Base-by-base conservation (phyloP, 768 basidiomycete species). In the Pleurotus ostreatus region DNA sequence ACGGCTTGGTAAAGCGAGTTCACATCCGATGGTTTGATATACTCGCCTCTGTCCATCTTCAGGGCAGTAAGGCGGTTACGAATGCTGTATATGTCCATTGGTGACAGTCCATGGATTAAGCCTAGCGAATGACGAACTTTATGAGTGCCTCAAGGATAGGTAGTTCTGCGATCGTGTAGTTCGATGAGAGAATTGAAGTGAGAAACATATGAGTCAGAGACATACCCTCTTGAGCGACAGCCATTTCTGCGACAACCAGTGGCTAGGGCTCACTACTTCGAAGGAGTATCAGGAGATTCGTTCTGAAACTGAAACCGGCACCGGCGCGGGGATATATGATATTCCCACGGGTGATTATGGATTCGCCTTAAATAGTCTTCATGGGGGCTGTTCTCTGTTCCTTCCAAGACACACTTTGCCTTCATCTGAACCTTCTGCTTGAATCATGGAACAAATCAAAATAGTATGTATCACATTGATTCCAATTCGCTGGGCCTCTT, bases 121-220 rank as follows among this genome's bases (percentile, higher is more conserved):
- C n/a, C 51, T 37, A 49, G 48, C 49, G 60, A 53, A 54, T n/a
- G 37, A 68, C 74, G 49, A 62, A 94, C 94, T 91, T 89, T 72
- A 97, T 94, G 62, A 98, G 84, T 26, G 89, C 81, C 79, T 98
- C 96, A 66, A 98, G 86, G 70, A 98, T 92, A 57, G 92, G 87
- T 60, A 94, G 78, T 76, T 98, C 96, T 87, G 74, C 30, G 66
- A 67, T 56, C 64, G 69, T 65, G 67, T 65, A 49, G 44, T 45
- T 59, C 40, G 60, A 68, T 56, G 53, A 25, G 43, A 57, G 58
- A 55, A 54, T 59, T 53, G 40, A 43, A 4, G 49, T 23, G 30
- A 18, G 56, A 49, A 16, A 23, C 38, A 58, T 49, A 65, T 61
- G 56, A 61, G 59, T 46, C 47, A 59, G 18, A 49, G 37, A 61